phyloP scores from a whole-genome alignment of 768 basidiomycete genomes.

The Epithele typhae region DNA sequence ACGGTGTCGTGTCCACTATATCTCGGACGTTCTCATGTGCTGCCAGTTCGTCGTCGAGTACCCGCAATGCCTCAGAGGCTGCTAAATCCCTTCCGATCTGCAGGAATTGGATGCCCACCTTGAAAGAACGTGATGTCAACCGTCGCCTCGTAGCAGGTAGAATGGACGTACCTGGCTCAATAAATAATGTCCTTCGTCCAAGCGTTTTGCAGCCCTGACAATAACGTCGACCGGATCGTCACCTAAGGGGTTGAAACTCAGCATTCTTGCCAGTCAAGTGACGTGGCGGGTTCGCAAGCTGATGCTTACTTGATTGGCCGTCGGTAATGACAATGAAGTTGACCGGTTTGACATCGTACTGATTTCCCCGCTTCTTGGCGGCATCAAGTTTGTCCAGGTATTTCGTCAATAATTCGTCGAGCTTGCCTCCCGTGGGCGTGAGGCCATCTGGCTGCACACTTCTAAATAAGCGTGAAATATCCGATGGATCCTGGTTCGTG shows the following conservation, averaged over 20 bases:
- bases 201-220: conserved; percentile 39
- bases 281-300: not conserved
- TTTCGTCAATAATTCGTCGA: conserved; percentile 35
- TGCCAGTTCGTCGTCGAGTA: conserved; percentile 55
- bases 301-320: conserved; percentile 49
- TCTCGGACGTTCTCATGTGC: conserved; percentile 46
- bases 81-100: conserved; percentile 53
- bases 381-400: conserved; percentile 33
- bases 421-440: conserved; percentile 41
- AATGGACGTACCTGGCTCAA: conserved; percentile 46
- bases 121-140: conserved; percentile 21
- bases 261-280: too few species aligned
- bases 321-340: conserved; percentile 63
- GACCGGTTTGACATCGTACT: conserved; percentile 42
- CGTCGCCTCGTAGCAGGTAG: too few species aligned
- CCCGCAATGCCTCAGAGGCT: conserved; percentile 41
- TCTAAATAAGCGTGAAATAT: conserved; percentile 43
- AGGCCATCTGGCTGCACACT: conserved; percentile 38
- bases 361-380: conserved; percentile 22
- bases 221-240: conserved; percentile 51
- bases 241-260: conserved; percentile 26
- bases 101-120: conserved; percentile 68
- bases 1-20: conserved; percentile 69
- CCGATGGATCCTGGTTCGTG: too few species aligned
- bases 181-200: conserved; percentile 50